Base-by-base conservation (phyloP, 495 filamentous ascomycete genomes). In the Penicillium canescens region DNA sequence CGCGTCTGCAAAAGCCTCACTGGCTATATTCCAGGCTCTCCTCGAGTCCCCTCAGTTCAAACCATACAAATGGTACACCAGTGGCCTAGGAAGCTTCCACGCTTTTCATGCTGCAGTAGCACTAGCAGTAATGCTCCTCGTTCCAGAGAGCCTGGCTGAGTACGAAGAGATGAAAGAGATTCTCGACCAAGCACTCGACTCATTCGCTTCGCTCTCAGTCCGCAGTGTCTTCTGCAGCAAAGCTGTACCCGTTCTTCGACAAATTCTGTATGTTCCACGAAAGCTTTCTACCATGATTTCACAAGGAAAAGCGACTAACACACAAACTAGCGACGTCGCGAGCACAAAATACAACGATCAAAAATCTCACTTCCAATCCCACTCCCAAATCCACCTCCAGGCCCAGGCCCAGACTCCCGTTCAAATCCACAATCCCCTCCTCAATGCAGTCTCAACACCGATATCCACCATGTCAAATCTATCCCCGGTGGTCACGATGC, bases 41-140 rank as follows among this genome's bases (percentile, higher is more conserved):
- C 58, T 68, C 24, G 69, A 72, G 26, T 66, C 67, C 1, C 54
- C 70, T 2, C 55, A 69, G 9, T 76, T 75, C 47, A 50, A 62
- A 4, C 65, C 73, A 0, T 80, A 74, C 39, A 72, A 67, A 52
- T 80, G 77, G 77, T 79, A 77, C 50, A 76, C 71, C 13, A 68
- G 74, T 26, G 71, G 71, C 1, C 56, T 73, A 0, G 73, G 71
- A 3, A 77, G 73, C 34, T 78, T 75, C 52, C 70, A 74, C 43
- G 68, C 72, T 0, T 70, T 70, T 38, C 72, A 75, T 43, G 69
- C 72, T 3, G 69, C 70, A 1, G 66, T 75, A 0, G 63, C 70
- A 4, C 39, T 75, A 8, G 66, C 67, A 8, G 48, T 64, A 1
- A 61, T 66, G 12, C 54, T 75, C 2, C 54, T 71, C 42, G 58